Evolutionary conservation across 305 asterid species (phyloP).

Genomic region (Vinca major): DNA sequence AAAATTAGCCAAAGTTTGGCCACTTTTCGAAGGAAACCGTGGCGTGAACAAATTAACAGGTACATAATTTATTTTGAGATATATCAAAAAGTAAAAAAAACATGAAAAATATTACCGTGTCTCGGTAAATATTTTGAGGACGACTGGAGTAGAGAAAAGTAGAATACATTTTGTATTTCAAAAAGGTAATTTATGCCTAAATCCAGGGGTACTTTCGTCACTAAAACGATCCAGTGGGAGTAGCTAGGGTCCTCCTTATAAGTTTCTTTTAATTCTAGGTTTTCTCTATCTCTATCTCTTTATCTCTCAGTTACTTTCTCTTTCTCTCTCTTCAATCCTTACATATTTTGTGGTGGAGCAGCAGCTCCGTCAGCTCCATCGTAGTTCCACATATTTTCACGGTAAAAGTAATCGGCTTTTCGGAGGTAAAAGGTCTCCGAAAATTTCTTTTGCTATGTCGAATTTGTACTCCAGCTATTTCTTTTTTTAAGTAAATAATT

Average conservation of each 20-base stretch:
- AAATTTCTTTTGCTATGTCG: not conserved
- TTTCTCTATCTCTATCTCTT: conserved; percentile 1
- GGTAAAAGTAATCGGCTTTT: not conserved
- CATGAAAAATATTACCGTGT: too few species aligned
- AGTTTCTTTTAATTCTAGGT: conserved; percentile 14
- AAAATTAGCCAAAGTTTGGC: too few species aligned
- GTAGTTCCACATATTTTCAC: not conserved
- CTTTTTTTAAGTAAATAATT: not conserved
- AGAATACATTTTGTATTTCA: too few species aligned
- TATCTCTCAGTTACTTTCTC: not conserved
- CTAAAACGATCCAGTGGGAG: not conserved
- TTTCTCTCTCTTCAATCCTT: not conserved
- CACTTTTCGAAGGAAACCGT: too few species aligned
- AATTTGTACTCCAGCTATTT: not conserved
- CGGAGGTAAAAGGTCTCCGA: not conserved
- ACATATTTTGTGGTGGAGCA: conserved; percentile 33
- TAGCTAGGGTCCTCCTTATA: not conserved
- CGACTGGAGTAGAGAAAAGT: too few species aligned
- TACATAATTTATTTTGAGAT: too few species aligned
- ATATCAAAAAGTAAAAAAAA: too few species aligned
- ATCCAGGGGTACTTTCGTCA: not conserved
- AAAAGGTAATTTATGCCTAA: not conserved
- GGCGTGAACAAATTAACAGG: too few species aligned
- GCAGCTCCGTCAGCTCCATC: conserved; percentile 33
- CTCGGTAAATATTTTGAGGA: too few species aligned